Conservation (phyloP, 2,329 filamentous ascomycete genomes). For the Penicillium sp. region DNA sequence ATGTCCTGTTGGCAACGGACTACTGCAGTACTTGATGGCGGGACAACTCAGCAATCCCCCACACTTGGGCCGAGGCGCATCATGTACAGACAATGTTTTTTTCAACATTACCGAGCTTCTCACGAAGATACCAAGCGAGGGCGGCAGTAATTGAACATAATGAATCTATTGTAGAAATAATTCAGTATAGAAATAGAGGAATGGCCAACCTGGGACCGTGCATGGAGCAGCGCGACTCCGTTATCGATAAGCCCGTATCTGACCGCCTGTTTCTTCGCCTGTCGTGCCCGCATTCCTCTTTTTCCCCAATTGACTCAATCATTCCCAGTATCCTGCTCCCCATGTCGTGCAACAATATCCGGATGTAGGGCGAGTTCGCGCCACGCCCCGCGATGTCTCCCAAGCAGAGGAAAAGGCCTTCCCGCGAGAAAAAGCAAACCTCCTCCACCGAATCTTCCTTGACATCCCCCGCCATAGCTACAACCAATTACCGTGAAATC, state of each 20-base stretch:
- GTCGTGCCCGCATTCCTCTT: constrained; percentile 4
- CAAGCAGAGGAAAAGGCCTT: constrained; percentile 43
- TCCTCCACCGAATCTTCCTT: constrained; percentile 31
- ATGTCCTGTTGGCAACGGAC: neutral
- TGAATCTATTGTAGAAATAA: neutral
- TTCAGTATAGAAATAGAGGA: neutral
- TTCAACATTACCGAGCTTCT: neutral
- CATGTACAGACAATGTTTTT: neutral
- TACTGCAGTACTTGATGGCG: neutral
- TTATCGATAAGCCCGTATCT: constrained; percentile 21
- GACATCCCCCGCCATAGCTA: constrained; percentile 34
- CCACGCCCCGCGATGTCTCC: constrained; percentile 46
- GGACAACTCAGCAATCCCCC: constrained; percentile 9
- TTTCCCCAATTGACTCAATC: constrained; percentile 1
- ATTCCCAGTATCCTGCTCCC: neutral
- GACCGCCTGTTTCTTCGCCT: constrained; percentile 25
- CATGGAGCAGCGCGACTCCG: neutral
- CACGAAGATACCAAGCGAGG: neutral
- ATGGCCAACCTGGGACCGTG: neutral
- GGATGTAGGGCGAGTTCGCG: constrained; percentile 29
- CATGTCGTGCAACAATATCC: constrained; percentile 19
- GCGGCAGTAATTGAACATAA: neutral
- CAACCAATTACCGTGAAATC: constrained; percentile 72
- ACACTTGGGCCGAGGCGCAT: constrained; percentile 10
- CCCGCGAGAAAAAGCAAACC: constrained; percentile 37